Percentiles rank a stretch among this genome's conserved stretches.
Evolutionary conservation across 495 filamentous ascomycete species (phyloP).

Genomic region (Usnea hakonensis): DNA sequence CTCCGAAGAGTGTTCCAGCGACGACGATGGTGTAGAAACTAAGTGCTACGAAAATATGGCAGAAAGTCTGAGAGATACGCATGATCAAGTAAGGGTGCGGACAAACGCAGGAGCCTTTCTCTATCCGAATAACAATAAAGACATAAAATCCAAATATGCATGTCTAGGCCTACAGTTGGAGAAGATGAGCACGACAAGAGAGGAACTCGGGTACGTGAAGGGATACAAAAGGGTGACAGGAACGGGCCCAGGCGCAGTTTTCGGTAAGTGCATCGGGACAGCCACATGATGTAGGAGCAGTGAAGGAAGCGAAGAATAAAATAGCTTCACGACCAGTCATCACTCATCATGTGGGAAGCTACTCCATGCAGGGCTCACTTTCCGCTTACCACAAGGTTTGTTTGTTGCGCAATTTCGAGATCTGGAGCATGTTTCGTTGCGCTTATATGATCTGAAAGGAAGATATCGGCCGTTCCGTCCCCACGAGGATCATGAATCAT

Average conservation of each 20-base stretch:
- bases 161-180: background rate
- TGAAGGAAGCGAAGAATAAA: background rate
- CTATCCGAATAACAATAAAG: background rate
- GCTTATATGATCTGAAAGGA: background rate
- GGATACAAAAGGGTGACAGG: background rate
- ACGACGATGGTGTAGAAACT: background rate
- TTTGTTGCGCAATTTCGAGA: background rate
- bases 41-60: background rate
- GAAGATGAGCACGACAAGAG: background rate
- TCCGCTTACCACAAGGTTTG: background rate
- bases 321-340: background rate
- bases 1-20: background rate
- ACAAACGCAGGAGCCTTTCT: background rate
- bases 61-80: background rate
- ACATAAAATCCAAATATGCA: background rate
- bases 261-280: background rate
- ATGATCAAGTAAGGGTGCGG: background rate
- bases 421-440: background rate
- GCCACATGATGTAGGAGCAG: constrained; percentile 1
- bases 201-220: background rate
- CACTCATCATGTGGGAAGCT: background rate
- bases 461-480: background rate
- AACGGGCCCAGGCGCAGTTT: background rate
- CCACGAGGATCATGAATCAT: background rate
- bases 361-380: too few species aligned